Evolutionary conservation across 2,329 filamentous ascomycete species (phyloP).

Genomic region (Exophiala viscosa): DNA sequence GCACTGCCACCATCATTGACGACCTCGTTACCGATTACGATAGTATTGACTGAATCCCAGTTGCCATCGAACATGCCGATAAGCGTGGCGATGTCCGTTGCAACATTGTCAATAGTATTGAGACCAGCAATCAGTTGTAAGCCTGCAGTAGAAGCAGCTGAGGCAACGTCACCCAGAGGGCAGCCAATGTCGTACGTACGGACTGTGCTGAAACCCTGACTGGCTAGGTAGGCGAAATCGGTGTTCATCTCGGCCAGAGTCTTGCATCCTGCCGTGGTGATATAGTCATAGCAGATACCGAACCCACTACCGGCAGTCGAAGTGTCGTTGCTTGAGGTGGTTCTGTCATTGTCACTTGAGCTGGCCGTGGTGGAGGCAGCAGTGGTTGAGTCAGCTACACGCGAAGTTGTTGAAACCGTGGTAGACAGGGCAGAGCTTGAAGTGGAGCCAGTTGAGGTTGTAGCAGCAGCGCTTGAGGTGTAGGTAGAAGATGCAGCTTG

Average conservation of each 20-base stretch:
- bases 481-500: conserved; percentile 12
- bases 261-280: conserved; percentile 63
- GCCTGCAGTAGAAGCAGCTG: conserved; percentile 60
- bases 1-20: conserved; percentile 61
- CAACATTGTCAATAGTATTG: conserved; percentile 59
- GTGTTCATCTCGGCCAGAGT: conserved; percentile 56
- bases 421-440: conserved; percentile 16
- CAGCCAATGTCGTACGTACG: conserved; percentile 81
- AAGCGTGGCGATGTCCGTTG: conserved; percentile 58
- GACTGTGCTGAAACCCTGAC: conserved; percentile 57
- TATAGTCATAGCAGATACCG: conserved; percentile 59
- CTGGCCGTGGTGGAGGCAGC: conserved; percentile 1
- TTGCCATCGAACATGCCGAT: conserved; percentile 57
- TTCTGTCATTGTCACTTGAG: not conserved
- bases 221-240: conserved; percentile 60
- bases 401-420: conserved; percentile 22
- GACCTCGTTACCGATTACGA: conserved; percentile 77
- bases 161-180: conserved; percentile 59
- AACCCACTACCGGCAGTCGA: conserved; percentile 31
- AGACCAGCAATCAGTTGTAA: conserved; percentile 73
- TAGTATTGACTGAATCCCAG: conserved; percentile 67
- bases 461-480: conserved; percentile 6
- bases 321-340: not conserved
- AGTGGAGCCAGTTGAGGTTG: conserved; percentile 1
- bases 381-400: not conserved